phyloP scores from a whole-genome alignment of 352 stramenopile genomes.

The Phytophthora sansomeana region DNA sequence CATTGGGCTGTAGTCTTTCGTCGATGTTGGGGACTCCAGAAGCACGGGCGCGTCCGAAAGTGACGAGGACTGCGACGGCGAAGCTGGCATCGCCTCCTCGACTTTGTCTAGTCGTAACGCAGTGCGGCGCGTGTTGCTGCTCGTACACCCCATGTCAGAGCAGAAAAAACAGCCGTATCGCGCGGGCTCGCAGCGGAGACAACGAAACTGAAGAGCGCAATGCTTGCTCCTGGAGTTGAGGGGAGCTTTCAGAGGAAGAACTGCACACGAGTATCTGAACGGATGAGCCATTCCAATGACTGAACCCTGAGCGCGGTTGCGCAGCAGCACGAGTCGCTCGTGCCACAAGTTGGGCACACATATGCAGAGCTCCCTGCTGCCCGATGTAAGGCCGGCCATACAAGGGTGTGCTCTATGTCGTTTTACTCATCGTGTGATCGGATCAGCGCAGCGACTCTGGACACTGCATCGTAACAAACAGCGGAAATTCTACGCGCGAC shows the following conservation, averaged over 20 bases:
- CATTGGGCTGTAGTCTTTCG: constrained; percentile 22
- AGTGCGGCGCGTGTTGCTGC: constrained; percentile 31
- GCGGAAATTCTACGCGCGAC: constrained; percentile 10
- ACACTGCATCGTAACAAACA: constrained; percentile 17
- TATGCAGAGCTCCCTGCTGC: background rate
- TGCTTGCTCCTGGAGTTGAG: background rate
- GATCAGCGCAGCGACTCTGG: constrained; percentile 10
- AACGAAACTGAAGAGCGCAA: constrained; percentile 4
- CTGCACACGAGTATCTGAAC: constrained; percentile 19
- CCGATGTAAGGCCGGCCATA: constrained; percentile 1
- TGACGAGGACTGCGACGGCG: constrained; percentile 32
- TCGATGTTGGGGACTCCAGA: constrained; percentile 30
- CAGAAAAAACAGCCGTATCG: constrained; percentile 12
- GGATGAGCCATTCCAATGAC: constrained; percentile 27
- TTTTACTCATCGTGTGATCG: constrained; percentile 28
- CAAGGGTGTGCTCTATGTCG: constrained; percentile 31
- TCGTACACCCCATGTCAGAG: constrained; percentile 38
- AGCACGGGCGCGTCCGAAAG: constrained; percentile 31
- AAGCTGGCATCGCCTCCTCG: constrained; percentile 28
- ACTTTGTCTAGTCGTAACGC: constrained; percentile 29
- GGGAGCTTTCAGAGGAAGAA: constrained; percentile 7
- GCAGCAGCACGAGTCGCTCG: constrained; percentile 6
- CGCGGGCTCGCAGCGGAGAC: background rate
- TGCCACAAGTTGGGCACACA: constrained; percentile 20
- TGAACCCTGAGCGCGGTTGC: constrained; percentile 26